Base-by-base conservation (phyloP, 2,329 filamentous ascomycete genomes). In the Thermothelomyces thermophilus region DNA sequence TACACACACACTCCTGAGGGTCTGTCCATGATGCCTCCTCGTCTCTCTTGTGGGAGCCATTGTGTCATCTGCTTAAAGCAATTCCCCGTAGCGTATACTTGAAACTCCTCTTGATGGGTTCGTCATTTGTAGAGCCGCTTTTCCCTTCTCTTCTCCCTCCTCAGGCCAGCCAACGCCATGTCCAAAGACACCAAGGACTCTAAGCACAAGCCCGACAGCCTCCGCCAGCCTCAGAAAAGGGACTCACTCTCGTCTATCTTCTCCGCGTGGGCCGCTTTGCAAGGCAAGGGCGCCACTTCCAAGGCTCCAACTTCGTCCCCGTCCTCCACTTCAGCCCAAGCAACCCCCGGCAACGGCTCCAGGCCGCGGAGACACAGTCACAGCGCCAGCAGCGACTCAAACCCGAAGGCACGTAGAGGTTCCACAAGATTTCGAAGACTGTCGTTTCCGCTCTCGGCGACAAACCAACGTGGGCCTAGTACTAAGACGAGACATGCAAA, bases 351-450 rank as follows among this genome's bases (percentile, higher is more conserved):
- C 51, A 51, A 33, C 43, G 42, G 40, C 41, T 17, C 53, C 17
- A 59, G 54, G 30, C 55, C 52, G 8, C 59, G 59, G 14, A 55
- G 59, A 42, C 54, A 60, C 54, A 61, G 59, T 53, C 52, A 56
- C 28, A 53, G 56, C 47, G 22, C 48, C 46, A 52, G 54, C 28
- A 41, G 22, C 51, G 56, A 58, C 30, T 19, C 42, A 30, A 59
- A 59, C 44, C 53, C 55, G 53, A 61, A 58, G 56, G 55, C 58
- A 58, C 59, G 58, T 57, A 56, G 46, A 52, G 54, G 48, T 46
- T 60, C 58, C 52, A 54, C 52, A 41, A 46, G 51, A 24, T 53
- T 55, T 50, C 58, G 58, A 44, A 54, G 48, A 45, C 51, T 55
- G 26, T 60, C 57, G 19, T 54, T 60, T 30, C 53, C 57, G 45